Base-by-base conservation (phyloP, 345 rosid genomes). In the Acer negundo region DNA sequence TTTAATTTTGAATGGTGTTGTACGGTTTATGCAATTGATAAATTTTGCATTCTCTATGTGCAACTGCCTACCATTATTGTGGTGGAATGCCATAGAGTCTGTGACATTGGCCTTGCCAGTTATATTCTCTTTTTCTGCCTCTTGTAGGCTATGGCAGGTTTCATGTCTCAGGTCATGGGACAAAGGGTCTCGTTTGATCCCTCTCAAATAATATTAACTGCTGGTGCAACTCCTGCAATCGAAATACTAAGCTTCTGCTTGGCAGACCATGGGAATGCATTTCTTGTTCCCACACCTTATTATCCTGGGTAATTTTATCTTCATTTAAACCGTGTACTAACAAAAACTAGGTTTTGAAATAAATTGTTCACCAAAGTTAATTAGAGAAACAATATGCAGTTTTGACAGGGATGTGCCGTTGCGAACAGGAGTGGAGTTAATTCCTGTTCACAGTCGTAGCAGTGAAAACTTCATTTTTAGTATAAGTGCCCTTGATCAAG, bases 401-500 rank as follows among this genome's bases (percentile, higher is more conserved):
- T 95, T 95, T 81, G 97, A 92, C 70, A 90, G 94, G 81, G 95
- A 93, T 83, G 77, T 93, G 80, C 89, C 80, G 73, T 93, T 80
- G 82, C 85, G 98, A 71, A 90, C 96, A 47, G 97, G 96, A 79
- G 93, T 95, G 24, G 98, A 93, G 84, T 88, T 91, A 69, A 85
- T 95, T 80, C 96, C 98, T 13, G 96, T 91, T 47, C 95, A 92
- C 70, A 93, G 98, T 82, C 96, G 96, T 49, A 93, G 97, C 78
- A 79, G 92, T 1, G 95, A 95, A 73, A 89, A 92, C 67, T 93
- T 93, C 58, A 51, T 79, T 31, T 83, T 86, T 42, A 95, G 89
- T 62, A 86, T 91, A 62, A 84, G 88, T 40, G 92, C 94, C 42
- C 80, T 95, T 19, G 94, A 93, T 80, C 96, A 93, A 87, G 94